A percentile compares a stretch with the other conserved stretches of the same genome.
These are phyloP conservation scores for Starmerella sirachaensis DNA, from an alignment of 805 yeast species.

Conservation along the genomic window DNA sequence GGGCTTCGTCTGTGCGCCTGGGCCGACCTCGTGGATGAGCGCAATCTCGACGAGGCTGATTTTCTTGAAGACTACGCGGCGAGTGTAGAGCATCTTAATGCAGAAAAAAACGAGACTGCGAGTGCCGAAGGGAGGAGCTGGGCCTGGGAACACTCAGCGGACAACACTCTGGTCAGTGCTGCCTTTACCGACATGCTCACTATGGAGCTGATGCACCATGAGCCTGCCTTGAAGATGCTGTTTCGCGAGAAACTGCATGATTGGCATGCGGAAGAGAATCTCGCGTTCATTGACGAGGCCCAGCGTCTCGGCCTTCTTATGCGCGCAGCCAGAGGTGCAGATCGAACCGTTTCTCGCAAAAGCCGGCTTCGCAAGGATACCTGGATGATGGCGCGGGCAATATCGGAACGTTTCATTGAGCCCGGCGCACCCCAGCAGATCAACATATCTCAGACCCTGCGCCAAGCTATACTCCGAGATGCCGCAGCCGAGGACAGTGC, in stretches of 20 bases:
- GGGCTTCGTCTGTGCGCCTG: slow-evolving; percentile 14
- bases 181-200: slow-evolving; percentile 1
- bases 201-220: slow-evolving; percentile 6
- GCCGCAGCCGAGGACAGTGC: not conserved
- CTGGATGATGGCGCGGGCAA: not conserved
- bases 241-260: slow-evolving; percentile 9
- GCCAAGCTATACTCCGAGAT: not conserved
- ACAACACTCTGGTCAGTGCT: too few relatives aligned
- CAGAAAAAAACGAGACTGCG: not conserved
- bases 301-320: slow-evolving; percentile 2
- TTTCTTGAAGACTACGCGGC: not conserved
- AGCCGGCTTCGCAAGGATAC: not conserved
- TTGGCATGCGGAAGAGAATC: slow-evolving; percentile 10
- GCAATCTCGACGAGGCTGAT: not conserved
- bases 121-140: slow-evolving; percentile 4
- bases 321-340: slow-evolving; percentile 1
- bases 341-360: slow-evolving; percentile 5
- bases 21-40: slow-evolving; percentile 6
- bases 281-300: slow-evolving; percentile 10
- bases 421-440: slow-evolving; percentile 12
- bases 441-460: slow-evolving; percentile 9
- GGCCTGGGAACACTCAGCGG: slow-evolving; percentile 9
- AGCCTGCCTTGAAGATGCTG: slow-evolving; percentile 18
- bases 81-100: not conserved
- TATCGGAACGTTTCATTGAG: not conserved